phyloP scores from a whole-genome alignment of 768 basidiomycete genomes.

The Leccinum sublutescens region DNA sequence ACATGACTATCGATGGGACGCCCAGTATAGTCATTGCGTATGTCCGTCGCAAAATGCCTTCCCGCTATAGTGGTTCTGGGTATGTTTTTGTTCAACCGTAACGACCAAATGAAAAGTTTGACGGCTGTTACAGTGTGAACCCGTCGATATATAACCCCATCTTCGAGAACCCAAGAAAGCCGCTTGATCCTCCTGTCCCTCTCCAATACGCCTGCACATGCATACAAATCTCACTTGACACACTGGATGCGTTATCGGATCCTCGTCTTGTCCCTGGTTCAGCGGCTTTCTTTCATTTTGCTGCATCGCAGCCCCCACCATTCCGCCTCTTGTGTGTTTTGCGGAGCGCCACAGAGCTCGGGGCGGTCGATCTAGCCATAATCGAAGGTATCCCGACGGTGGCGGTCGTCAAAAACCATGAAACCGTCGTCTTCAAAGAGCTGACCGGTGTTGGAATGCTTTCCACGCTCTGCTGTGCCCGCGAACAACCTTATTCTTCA shows the following conservation, averaged over 20 bases:
- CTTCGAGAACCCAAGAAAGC: conserved; percentile 32
- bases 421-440: conserved; percentile 44
- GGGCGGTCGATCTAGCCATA: conserved; percentile 41
- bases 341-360: conserved; percentile 38
- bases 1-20: conserved; percentile 44
- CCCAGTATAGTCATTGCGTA: conserved; percentile 59
- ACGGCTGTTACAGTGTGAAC: conserved; percentile 24
- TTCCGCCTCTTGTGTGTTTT: conserved; percentile 42
- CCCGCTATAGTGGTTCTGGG: conserved; percentile 18
- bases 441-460: conserved; percentile 33
- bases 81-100: conserved; percentile 4
- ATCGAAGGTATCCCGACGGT: conserved; percentile 42
- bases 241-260: conserved; percentile 45
- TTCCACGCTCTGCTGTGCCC: conserved; percentile 41
- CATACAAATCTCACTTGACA: conserved; percentile 39
- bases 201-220: conserved; percentile 47
- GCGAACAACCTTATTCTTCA: conserved; percentile 29
- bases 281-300: conserved; percentile 36
- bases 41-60: conserved; percentile 37
- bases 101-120: background rate
- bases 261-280: conserved; percentile 40
- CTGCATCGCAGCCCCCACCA: conserved; percentile 35
- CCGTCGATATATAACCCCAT: conserved; percentile 33
- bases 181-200: conserved; percentile 43
- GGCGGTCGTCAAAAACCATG: conserved; percentile 41